These are phyloP conservation scores for Tulasnella calospora DNA, from an alignment of 768 basidiomycete genomes.

Conservation along the genomic window DNA sequence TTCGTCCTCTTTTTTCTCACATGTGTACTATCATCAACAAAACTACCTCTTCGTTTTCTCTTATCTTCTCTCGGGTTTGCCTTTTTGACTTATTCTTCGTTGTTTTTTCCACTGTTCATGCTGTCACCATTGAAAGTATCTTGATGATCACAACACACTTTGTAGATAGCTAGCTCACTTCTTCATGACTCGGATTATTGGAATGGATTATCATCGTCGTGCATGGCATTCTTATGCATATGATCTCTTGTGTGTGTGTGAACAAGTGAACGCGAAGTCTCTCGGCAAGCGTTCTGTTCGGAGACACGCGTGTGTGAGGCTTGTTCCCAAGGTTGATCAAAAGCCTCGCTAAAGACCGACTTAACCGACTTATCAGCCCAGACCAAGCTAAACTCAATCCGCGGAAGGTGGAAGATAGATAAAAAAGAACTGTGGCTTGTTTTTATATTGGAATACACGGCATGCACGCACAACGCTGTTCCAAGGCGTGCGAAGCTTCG, in stretches of 20 bases:
- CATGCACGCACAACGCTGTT: neutral
- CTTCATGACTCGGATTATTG: neutral
- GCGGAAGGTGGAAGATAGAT: neutral
- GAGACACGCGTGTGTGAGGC: neutral
- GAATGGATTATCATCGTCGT: neutral
- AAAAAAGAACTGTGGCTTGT: neutral
- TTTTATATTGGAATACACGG: too few relatives aligned
- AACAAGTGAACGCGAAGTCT: neutral
- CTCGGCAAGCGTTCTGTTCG: neutral
- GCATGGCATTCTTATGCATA: neutral
- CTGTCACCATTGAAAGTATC: neutral
- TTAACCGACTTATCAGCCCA: neutral
- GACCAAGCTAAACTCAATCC: neutral
- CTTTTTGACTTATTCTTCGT: neutral
- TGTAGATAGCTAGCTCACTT: neutral
- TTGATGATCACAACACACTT: neutral
- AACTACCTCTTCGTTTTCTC: neutral
- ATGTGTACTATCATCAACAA: neutral
- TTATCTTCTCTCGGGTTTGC: neutral
- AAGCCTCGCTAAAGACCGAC: neutral
- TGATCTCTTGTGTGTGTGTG: neutral
- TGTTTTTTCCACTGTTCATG: neutral
- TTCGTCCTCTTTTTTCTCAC: neutral
- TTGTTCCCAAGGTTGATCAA: neutral
- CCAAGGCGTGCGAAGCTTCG: neutral